Evolutionary conservation across 192 early-diverging fungal species (phyloP), one percentile per base, ranked within the genome.

Genomic region (Mortierella hygrophila): DNA sequence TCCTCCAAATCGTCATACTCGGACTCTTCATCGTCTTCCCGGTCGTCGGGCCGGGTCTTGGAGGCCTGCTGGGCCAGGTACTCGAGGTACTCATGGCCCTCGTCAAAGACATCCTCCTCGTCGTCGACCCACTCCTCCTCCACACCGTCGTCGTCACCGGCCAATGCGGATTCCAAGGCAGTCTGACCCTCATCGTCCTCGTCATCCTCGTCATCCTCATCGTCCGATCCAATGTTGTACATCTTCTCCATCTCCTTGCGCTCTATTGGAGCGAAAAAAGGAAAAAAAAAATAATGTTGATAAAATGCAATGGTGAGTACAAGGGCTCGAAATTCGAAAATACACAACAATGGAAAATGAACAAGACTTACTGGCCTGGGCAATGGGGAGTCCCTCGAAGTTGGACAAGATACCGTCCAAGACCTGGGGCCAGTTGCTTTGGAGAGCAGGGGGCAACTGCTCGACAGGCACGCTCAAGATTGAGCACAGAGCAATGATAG

Each of bases 401-500:
- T 94, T 89, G 72, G 86, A 90, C 68, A 97, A 79, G 46, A 97
- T 89, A 38, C 92, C 94, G 42, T 92, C 91, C 68, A 97, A 90
- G 55, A 98, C 80, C 83, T 95, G 94, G 4, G 92, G 82, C 94
- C 97, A 95, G 4, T 94, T 95, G 60, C 72, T 83, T 76, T 95
- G 94, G 70, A 99, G 87, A 10, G 94, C 83, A 1, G 90, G 75
- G 21, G 97, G 97, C 8, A 98, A 79, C 82, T 94, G 90, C 23
- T 92, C 93, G 38, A 90, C 78, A 4, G 97, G 96, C 10, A 97
- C 85, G 52, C 91, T 91, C 65, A 99, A 79, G 20, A 99, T 83
- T 0, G 95, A 82, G 74, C 93, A 94, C 38, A 99, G 88, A 0
- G 96, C 92, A 42, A 97, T 80, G 70, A 99, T 95, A 16, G 93